Evolutionary conservation across 495 filamentous ascomycete genomes (phyloP), one percentile per base, ranked within the genome.

Genomic region (Penicillium simplicissimum): DNA sequence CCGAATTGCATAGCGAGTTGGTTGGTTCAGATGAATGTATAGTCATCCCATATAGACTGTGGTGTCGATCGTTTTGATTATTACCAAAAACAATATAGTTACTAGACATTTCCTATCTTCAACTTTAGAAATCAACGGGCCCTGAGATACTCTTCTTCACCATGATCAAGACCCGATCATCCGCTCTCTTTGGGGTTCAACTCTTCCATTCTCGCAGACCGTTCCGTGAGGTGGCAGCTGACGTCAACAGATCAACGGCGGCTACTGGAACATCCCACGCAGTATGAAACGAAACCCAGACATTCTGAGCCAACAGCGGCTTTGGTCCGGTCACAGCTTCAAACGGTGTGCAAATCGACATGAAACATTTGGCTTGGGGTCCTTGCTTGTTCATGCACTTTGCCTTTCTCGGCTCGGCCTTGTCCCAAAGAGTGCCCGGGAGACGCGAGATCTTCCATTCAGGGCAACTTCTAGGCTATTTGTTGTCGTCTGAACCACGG

Each of bases 241-340:
- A 76, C 73, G 70, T 74, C 72, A 70, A 45, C 42, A 11, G 19
- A 19, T 11, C 14, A 6, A 72, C 70, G 69, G 69, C 70, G 71
- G 62, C 66, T 73, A 57, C 59, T 71, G 69, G 67, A 70, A 69
- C 62, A 56, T 37, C 52, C 52, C 40, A 37, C 38, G 34, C 36
- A 47, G 35, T n/a, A 54, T 71, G 67, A 69, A 69, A 71, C 66
- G 57, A 56, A 36, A 45, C 63, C 60, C 55, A 64, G 53, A 52
- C 63, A 47, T 49, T 59, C 58, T 52, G 42, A 52, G 23, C 63
- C 66, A 71, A 61, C 64, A 37, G 23, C 23, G 60, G 8, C 19
- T 19, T 0, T 5, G 2, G 25, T 53, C 56, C 35, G 57, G 59
- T 62, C 60, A 57, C 58, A 64, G 45, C 23, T 25, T 62, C 49